Percentiles rank a stretch among this genome's conserved stretches.
Conservation (phyloP, 2,329 filamentous ascomycete genomes). For the Chaetomium sp. region DNA sequence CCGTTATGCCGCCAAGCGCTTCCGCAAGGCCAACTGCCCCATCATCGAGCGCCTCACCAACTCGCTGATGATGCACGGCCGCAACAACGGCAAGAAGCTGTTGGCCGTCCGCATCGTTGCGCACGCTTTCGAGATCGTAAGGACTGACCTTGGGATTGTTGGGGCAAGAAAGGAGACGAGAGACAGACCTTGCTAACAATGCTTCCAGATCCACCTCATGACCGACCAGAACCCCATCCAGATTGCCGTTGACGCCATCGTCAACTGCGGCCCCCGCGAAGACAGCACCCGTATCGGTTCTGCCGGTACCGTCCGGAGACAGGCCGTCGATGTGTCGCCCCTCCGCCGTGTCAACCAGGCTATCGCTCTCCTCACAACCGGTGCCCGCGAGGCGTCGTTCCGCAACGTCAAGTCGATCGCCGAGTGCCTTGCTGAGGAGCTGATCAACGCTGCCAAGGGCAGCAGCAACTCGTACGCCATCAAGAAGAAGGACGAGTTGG, state of each 20-base stretch:
- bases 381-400: constrained; percentile 98
- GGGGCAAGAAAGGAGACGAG: constrained; percentile 1
- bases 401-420: constrained; percentile 99
- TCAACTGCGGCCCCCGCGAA: constrained; percentile 99
- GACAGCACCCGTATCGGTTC: constrained; percentile 99
- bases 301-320: constrained; percentile 98
- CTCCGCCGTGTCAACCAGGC: constrained; percentile 99
- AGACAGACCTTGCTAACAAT: constrained; percentile 23
- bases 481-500: constrained; percentile 99
- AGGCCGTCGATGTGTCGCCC: constrained; percentile 99
- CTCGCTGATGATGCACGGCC: constrained; percentile 99
- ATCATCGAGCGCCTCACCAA: constrained; percentile 99
- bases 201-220: constrained; percentile 92
- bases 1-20: constrained; percentile 98
- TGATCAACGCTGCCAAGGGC: constrained; percentile 99
- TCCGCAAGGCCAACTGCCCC: constrained; percentile 99
- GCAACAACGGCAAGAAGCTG: constrained; percentile 99
- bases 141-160: constrained; percentile 7
- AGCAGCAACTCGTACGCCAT: constrained; percentile 99
- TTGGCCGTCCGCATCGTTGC: constrained; percentile 99
- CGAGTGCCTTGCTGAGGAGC: constrained; percentile 98
- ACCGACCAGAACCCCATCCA: constrained; percentile 99
- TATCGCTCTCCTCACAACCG: constrained; percentile 97
- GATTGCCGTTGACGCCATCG: constrained; percentile 97
- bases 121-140: constrained; percentile 98